Conservation (phyloP, 2,329 filamentous ascomycete species). For the Amphichorda felina region DNA sequence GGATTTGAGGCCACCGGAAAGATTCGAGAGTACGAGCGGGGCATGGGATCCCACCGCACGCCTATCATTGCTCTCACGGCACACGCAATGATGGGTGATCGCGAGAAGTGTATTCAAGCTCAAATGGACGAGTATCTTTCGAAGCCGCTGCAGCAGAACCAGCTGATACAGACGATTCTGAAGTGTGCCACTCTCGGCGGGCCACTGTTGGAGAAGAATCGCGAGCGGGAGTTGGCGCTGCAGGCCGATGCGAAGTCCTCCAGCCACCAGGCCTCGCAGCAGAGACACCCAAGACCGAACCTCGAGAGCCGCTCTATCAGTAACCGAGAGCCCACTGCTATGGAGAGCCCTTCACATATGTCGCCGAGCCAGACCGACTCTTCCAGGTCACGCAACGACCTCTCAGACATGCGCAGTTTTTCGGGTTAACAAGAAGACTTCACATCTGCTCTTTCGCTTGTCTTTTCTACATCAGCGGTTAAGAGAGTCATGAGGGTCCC, state of each 20-base stretch:
- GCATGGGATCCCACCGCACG: conserved; percentile 64
- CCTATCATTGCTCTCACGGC: conserved; percentile 95
- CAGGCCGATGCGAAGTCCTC: conserved; percentile 35
- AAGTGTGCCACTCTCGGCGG: conserved; percentile 91
- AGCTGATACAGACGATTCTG: conserved; percentile 93
- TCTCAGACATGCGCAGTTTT: conserved; percentile 23
- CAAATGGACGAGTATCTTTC: conserved; percentile 99
- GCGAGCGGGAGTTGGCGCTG: conserved; percentile 45
- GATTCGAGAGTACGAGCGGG: conserved; percentile 85
- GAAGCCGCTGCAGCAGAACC: conserved; percentile 92
- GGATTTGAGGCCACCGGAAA: conserved; percentile 95
- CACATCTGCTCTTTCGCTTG: too few relatives aligned
- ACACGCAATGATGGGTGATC: conserved; percentile 96
- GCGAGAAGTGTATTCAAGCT: conserved; percentile 95
- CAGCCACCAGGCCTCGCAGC: conserved; percentile 20
- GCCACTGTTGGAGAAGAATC: conserved; percentile 66
- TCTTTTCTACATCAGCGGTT: too few relatives aligned
- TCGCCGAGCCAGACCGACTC: conserved; percentile 13
- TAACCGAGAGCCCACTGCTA: conserved; percentile 45
- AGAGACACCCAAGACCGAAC: conserved; percentile 24
- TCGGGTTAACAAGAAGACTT: neutral
- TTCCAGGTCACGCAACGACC: conserved; percentile 34
- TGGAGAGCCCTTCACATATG: conserved; percentile 52
- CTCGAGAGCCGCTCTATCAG: conserved; percentile 54
- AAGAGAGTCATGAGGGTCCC: too few relatives aligned